Conservation (phyloP, 2,329 filamentous ascomycete species). For the Epichloe hybrida region DNA sequence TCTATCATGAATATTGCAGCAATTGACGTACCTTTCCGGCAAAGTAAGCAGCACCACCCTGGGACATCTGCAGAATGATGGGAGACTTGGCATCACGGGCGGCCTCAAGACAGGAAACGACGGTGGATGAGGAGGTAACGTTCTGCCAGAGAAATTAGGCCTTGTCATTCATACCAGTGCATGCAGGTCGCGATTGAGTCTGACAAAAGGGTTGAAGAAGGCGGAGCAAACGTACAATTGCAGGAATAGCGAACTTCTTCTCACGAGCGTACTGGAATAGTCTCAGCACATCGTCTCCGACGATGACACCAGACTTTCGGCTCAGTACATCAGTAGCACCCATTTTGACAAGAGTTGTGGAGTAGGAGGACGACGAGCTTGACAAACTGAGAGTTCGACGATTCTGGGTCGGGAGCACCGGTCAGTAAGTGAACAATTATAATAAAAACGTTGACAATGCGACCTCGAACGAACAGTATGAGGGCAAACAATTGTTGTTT, state of each 20-base stretch:
- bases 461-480: background rate
- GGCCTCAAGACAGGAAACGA: conserved; percentile 79
- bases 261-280: conserved; percentile 87
- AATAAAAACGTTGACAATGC: background rate
- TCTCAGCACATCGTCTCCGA: conserved; percentile 38
- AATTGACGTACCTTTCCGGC: conserved; percentile 55
- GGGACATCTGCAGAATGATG: conserved; percentile 84
- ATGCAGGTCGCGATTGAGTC: conserved; percentile 1
- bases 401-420: background rate
- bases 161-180: background rate
- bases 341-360: conserved; percentile 14
- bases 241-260: conserved; percentile 78
- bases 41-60: conserved; percentile 89
- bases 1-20: background rate
- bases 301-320: conserved; percentile 40
- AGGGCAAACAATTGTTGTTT: background rate
- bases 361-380: background rate
- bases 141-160: conserved; percentile 33
- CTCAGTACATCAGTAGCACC: conserved; percentile 29
- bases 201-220: background rate
- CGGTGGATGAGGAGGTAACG: conserved; percentile 76
- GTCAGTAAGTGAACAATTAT: background rate
- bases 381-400: background rate
- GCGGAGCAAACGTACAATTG: conserved; percentile 35
- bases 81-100: conserved; percentile 84